Percentiles rank a stretch among this genome's conserved stretches.
phyloP scores from a whole-genome alignment of 2,329 filamentous ascomycete genomes.

The Ophiostoma ulmi region DNA sequence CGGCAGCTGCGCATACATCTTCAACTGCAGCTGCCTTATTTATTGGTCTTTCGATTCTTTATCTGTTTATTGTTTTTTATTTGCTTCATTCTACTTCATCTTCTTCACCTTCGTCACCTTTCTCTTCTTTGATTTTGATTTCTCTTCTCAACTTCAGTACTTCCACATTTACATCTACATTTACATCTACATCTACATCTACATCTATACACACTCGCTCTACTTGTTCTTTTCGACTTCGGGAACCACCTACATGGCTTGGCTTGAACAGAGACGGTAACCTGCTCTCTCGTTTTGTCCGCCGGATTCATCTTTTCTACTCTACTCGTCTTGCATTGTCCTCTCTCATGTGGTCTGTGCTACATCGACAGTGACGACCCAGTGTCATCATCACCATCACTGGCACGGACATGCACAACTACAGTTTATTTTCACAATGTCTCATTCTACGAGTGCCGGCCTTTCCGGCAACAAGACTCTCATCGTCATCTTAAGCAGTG shows the following conservation, averaged over 20 bases:
- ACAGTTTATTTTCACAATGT: not conserved
- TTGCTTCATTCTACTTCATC: not conserved
- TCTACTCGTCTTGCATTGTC: not conserved
- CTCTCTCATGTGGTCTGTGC: slow-evolving; percentile 7
- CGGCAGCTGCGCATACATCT: slow-evolving; percentile 11
- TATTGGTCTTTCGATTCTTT: not conserved
- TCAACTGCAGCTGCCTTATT: not conserved
- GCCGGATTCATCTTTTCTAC: not conserved
- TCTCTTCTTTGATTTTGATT: not conserved
- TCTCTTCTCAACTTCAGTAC: not conserved
- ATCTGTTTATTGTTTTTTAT: not conserved
- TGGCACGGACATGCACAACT: not conserved
- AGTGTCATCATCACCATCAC: slow-evolving; percentile 15
- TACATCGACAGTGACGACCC: not conserved
- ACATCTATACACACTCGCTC: slow-evolving; percentile 1
- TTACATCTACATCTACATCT: not conserved
- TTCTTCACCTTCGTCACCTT: not conserved
- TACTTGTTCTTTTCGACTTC: not conserved
- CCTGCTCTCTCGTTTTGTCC: not conserved
- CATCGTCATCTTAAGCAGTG: slow-evolving; percentile 49
- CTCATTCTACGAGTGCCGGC: not conserved
- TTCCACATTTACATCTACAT: not conserved
- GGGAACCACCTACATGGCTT: not conserved
- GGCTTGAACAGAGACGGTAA: not conserved
- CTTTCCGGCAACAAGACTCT: slow-evolving; percentile 37